Evolutionary conservation across 2,329 filamentous ascomycete species (phyloP).

Genomic region (Beauveria varroae): DNA sequence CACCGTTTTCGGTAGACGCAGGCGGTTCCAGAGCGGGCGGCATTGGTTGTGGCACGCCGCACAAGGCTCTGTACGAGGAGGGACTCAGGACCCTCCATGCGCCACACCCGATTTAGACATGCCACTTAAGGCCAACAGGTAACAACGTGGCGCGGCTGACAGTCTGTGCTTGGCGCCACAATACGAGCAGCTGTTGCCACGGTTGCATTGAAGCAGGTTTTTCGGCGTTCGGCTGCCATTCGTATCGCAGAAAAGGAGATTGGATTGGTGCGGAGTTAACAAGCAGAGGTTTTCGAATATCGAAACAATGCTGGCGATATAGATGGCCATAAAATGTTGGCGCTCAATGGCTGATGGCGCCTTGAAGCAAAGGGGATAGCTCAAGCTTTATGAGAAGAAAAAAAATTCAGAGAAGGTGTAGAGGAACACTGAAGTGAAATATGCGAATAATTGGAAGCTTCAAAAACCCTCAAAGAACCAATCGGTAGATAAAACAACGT

Average conservation of each 20-base stretch:
- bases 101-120: background rate
- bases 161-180: background rate
- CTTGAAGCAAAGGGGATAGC: too few species aligned
- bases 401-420: background rate
- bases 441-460: background rate
- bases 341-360: too few species aligned
- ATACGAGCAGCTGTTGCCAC: background rate
- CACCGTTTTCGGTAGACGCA: background rate
- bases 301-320: too few species aligned
- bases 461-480: background rate
- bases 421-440: background rate
- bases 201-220: background rate
- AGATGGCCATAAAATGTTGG: too few species aligned
- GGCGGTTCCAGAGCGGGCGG: background rate
- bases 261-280: background rate
- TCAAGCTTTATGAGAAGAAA: too few species aligned
- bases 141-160: too few species aligned
- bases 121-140: background rate
- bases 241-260: background rate
- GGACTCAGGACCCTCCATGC: background rate
- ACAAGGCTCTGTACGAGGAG: background rate
- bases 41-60: background rate
- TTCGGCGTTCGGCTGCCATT: background rate
- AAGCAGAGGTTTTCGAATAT: too few species aligned
- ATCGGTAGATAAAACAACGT: background rate